Evolutionary conservation across 331 rosid species (phyloP).

Genomic region (Dryas integrifolia): DNA sequence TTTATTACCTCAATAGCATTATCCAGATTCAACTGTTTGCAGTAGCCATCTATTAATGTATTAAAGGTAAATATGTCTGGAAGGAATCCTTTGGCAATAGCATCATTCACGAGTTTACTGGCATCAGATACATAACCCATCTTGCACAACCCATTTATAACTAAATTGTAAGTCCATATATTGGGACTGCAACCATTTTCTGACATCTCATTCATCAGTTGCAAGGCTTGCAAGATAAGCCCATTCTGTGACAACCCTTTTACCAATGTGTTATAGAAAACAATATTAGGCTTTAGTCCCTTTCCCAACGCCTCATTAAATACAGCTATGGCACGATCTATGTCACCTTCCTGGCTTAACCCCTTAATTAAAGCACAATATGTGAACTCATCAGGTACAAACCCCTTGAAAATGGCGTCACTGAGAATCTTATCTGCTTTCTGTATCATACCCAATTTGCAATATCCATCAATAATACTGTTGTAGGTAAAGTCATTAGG

Average conservation of each 20-base stretch:
- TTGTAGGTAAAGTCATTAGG: slow-evolving; percentile 81
- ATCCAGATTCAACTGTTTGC: slow-evolving; percentile 66
- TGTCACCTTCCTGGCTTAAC: slow-evolving; percentile 62
- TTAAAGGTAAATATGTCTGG: slow-evolving; percentile 86
- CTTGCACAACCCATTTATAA: slow-evolving; percentile 84
- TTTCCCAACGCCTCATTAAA: slow-evolving; percentile 59
- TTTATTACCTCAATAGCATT: slow-evolving; percentile 54
- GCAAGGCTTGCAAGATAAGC: slow-evolving; percentile 79
- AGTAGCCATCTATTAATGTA: slow-evolving; percentile 83
- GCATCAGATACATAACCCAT: slow-evolving; percentile 83
- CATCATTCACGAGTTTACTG: slow-evolving; percentile 55
- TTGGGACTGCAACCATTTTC: slow-evolving; percentile 62
- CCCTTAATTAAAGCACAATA: slow-evolving; percentile 77
- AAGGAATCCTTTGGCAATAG: slow-evolving; percentile 66
- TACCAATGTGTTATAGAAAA: slow-evolving; percentile 69
- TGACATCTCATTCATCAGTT: slow-evolving; percentile 71
- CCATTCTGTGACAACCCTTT: slow-evolving; percentile 79
- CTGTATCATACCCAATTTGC: slow-evolving; percentile 69
- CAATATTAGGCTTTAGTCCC: slow-evolving; percentile 61
- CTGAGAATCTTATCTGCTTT: slow-evolving; percentile 65
- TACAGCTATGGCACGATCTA: slow-evolving; percentile 62
- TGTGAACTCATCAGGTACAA: slow-evolving; percentile 77
- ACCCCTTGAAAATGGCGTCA: slow-evolving; percentile 78
- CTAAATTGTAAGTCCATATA: slow-evolving; percentile 76
- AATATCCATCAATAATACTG: slow-evolving; percentile 70